Conservation (phyloP, 2,329 filamentous ascomycete genomes). For the Hymenoscyphus scutula region DNA sequence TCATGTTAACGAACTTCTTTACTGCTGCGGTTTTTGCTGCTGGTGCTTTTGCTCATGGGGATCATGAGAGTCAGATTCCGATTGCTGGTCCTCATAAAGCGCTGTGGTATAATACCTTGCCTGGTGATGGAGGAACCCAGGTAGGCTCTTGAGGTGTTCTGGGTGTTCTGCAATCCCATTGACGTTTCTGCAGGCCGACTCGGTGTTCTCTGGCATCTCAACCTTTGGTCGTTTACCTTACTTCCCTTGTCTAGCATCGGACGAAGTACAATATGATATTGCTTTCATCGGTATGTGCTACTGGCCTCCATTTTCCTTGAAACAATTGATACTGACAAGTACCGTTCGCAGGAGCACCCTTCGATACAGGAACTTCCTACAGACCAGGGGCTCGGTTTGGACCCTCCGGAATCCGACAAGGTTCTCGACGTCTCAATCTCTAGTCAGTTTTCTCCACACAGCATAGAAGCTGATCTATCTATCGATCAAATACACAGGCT, state of each 20-base stretch:
- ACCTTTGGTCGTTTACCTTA: slow-evolving; percentile 82
- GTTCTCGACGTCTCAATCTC: slow-evolving; percentile 79
- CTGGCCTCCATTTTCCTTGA: background rate
- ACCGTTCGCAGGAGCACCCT: slow-evolving; percentile 62
- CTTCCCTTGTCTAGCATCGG: slow-evolving; percentile 69
- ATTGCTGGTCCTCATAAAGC: slow-evolving; percentile 64
- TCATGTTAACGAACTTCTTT: slow-evolving; percentile 32
- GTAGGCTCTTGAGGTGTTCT: slow-evolving; percentile 42
- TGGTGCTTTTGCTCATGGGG: slow-evolving; percentile 85
- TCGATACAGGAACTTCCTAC: slow-evolving; percentile 85
- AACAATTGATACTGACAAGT: slow-evolving; percentile 14
- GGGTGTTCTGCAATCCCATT: slow-evolving; percentile 15
- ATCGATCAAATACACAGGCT: slow-evolving; percentile 36
- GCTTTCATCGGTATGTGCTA: slow-evolving; percentile 68
- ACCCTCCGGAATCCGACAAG: slow-evolving; percentile 80
- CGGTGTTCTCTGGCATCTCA: slow-evolving; percentile 83
- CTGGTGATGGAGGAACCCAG: slow-evolving; percentile 81
- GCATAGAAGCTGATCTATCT: slow-evolving; percentile 27
- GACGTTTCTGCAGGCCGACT: slow-evolving; percentile 62
- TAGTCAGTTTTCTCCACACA: slow-evolving; percentile 59
- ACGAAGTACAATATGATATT: slow-evolving; percentile 74
- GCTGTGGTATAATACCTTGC: slow-evolving; percentile 80
- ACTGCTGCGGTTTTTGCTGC: slow-evolving; percentile 27
- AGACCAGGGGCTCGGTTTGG: slow-evolving; percentile 81
- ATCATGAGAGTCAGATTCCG: slow-evolving; percentile 65